Base-by-base conservation (phyloP, 257 asterid species). In the Ocimum tenuiflorum region DNA sequence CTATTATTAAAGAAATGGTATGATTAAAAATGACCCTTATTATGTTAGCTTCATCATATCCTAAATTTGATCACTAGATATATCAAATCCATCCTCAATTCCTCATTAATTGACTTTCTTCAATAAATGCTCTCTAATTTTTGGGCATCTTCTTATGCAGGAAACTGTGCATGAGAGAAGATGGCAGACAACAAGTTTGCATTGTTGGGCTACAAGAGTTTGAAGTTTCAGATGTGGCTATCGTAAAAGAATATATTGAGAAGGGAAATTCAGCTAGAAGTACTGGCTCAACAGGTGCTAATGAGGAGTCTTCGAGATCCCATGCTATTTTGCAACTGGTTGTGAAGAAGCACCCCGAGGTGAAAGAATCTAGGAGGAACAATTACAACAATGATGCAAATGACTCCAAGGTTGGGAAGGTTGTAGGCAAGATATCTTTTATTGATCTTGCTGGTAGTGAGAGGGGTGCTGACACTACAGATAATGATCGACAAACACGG, bases 361-460 rank as follows among this genome's bases (percentile, higher is more conserved):
- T 84, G 71, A 94, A 94, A 82, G 97, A 94, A 64, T 71, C 91
- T 61, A 91, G 60, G 80, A 69, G 95, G 72, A 85, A 79, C 47
- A 82, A 58, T 47, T 79, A 79, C 73, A 58, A n/a, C 23, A 73
- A 76, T 76, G 99, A 86, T 56, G 91, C 35, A 71, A 90, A 90
- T 80, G 96, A 88, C 27, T 63, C 91, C 60, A 85, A 80, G 76
- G 62, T 53, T 47, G 97, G 95, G 76, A 94, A 82, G 81, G 91
- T 90, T 62, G 94, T 94, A 1, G 96, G 97, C 75, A 90, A 94
- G 78, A 85, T 94, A 60, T 94, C 99, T 72, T 94, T 90, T 71
- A 90, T 94, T 79, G 99, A 90, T 81, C 97, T 94, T 75, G 95
- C 99, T 69, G 96, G 99, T 51, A 94, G 99, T 65, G 99, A 90